Evolutionary conservation across 345 rosid genomes (phyloP).

Genomic region (Camelina hispida): DNA sequence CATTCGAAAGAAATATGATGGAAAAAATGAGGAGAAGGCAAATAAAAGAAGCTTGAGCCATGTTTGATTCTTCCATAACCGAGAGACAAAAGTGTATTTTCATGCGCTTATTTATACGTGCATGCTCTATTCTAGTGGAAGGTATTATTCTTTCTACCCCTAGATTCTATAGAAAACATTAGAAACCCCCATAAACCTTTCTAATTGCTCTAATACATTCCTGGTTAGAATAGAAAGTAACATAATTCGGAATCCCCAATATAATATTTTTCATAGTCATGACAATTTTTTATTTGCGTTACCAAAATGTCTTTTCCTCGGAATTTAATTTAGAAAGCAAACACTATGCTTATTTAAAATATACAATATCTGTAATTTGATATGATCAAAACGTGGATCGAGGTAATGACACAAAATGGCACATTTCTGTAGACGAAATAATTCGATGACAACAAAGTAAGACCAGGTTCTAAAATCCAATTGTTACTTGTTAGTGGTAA

Average conservation of each 20-base stretch:
- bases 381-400: constrained; percentile 39
- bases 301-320: background rate
- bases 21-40: constrained; percentile 19
- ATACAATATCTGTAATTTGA: background rate
- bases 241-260: background rate
- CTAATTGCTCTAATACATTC: background rate
- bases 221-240: background rate
- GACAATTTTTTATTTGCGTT: background rate
- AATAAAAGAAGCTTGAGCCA: constrained; percentile 21
- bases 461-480: background rate
- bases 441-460: constrained; percentile 11
- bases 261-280: background rate
- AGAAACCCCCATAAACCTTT: background rate
- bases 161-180: background rate
- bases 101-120: constrained; percentile 19
- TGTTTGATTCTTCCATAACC: constrained; percentile 20
- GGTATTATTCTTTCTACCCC: background rate
- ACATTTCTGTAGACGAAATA: background rate
- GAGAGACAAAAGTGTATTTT: constrained; percentile 4
- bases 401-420: constrained; percentile 25
- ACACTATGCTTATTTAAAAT: background rate
- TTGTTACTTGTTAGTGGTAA: background rate
- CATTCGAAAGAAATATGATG: constrained; percentile 21
- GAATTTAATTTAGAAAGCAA: background rate
- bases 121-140: background rate